phyloP scores from a whole-genome alignment of 805 yeast genomes.

The Saccharomycopsis lassenensis region DNA sequence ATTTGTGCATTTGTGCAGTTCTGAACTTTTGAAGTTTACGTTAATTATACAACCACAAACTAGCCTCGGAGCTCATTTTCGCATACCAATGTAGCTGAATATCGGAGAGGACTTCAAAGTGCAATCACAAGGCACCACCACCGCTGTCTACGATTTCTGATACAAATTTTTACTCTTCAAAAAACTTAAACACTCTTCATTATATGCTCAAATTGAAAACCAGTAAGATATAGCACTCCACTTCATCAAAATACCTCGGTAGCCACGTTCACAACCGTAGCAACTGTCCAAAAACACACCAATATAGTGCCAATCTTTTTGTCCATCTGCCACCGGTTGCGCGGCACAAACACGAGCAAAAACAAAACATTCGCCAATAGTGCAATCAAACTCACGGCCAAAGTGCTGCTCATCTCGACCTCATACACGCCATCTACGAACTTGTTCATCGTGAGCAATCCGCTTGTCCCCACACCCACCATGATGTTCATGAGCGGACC shows the following conservation, averaged over 20 bases:
- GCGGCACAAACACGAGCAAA: constrained; percentile 20
- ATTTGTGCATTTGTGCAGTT: too few relatives aligned
- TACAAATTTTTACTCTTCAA: not conserved
- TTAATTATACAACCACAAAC: too few relatives aligned
- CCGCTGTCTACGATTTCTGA: not conserved
- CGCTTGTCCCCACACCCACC: constrained; percentile 73
- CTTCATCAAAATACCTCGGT: constrained; percentile 17
- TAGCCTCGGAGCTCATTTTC: not conserved
- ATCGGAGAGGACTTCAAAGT: not conserved
- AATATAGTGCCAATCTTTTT: constrained; percentile 21
- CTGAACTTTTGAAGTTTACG: too few relatives aligned
- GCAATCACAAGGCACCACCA: not conserved
- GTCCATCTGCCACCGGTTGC: constrained; percentile 21
- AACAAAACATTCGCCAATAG: constrained; percentile 19
- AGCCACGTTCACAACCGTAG: constrained; percentile 20
- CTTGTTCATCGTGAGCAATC: constrained; percentile 33
- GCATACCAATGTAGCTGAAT: not conserved
- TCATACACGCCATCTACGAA: constrained; percentile 7
- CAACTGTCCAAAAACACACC: constrained; percentile 22
- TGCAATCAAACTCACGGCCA: constrained; percentile 21
- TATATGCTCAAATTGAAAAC: too few relatives aligned
- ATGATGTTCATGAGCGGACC: constrained; percentile 75
- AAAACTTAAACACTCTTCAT: too few relatives aligned
- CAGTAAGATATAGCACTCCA: not conserved
- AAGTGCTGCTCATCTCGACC: constrained; percentile 19